Base-by-base conservation (phyloP, 805 yeast genomes). In the Cyberlindnera maritima region DNA sequence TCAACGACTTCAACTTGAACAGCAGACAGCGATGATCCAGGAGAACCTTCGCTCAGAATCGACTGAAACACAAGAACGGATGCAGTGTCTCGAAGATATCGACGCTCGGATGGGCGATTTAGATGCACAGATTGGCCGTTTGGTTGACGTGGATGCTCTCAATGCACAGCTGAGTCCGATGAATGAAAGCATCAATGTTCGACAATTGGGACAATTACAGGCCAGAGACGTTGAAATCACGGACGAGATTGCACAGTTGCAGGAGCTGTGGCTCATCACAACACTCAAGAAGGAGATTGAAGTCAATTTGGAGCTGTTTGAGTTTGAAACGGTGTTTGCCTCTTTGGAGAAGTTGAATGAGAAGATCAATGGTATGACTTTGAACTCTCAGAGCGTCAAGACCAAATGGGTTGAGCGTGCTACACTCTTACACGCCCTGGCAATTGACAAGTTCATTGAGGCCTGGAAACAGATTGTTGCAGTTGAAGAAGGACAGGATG, bases 261-360 rank as follows among this genome's bases (percentile, higher is more conserved):
- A 54, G 19, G 55, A 58, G 11, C 36, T 58, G 2, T 61, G 64
- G 64, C 41, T 58, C 14, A 36, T 59, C 2, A 44, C 49, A 6
- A 57, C 55, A 8, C 38, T 61, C 6, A 42, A 58, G 20, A 57
- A 55, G 32, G 64, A 61, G 41, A 47, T 58, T 15, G 56, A 49
- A 14, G 50, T 58, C 8, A 61, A 59, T 29, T 17, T 58, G 26
- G 62, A 58, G 26, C 26, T 59, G 26, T 50, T 42, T 25, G 63
- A 61, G 42, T 44, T 57, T 18, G 63, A 61, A 38, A 49, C 53
- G 9, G 62, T 52, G n/a, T 46, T 55, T 12, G 33, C 47, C 6
- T 56, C 58, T 1, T 34, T 61, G 36, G 36, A 43, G 20, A 59
- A 54, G 38, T 36, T 61, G 17, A 20, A 26, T 7, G 32, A 50